Conservation (phyloP, 176 grass and related monocot species). For the Rhipidocladum racemiflorum region DNA sequence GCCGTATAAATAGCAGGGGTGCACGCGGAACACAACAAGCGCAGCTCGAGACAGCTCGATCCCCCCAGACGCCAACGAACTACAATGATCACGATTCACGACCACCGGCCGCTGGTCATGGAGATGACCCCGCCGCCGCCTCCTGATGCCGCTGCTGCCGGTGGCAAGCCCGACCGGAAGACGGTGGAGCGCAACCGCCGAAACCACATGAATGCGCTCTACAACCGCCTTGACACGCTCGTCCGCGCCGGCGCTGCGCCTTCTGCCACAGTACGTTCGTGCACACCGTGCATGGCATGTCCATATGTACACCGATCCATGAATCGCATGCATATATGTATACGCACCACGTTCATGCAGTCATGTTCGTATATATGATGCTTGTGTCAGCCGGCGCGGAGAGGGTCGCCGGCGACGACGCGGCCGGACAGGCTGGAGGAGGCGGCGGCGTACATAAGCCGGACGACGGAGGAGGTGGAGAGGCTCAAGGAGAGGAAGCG, state of each 20-base stretch:
- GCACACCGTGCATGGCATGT: neutral
- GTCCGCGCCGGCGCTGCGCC: constrained; percentile 32
- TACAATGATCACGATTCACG: neutral
- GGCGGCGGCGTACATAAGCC: constrained; percentile 60
- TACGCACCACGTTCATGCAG: neutral
- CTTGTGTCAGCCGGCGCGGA: neutral
- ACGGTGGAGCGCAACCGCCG: constrained; percentile 70
- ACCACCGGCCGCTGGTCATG: constrained; percentile 17
- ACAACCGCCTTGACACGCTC: constrained; percentile 55
- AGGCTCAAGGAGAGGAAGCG: constrained; percentile 62
- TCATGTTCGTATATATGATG: neutral
- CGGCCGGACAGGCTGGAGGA: constrained; percentile 57
- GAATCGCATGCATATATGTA: neutral
- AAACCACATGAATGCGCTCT: constrained; percentile 66
- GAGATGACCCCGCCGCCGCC: constrained; percentile 38
- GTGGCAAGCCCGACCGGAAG: constrained; percentile 59
- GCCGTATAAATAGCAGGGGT: constrained; percentile 18
- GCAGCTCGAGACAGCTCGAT: neutral
- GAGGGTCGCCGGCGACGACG: constrained; percentile 23
- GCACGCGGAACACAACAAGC: constrained; percentile 25
- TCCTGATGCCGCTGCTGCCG: neutral
- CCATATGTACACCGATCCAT: neutral
- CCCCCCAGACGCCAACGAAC: neutral
- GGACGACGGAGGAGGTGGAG: constrained; percentile 46
- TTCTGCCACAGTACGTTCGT: constrained; percentile 16